Base-by-base conservation (phyloP, 192 early-diverging fungal genomes). In the Podila epicladia region DNA sequence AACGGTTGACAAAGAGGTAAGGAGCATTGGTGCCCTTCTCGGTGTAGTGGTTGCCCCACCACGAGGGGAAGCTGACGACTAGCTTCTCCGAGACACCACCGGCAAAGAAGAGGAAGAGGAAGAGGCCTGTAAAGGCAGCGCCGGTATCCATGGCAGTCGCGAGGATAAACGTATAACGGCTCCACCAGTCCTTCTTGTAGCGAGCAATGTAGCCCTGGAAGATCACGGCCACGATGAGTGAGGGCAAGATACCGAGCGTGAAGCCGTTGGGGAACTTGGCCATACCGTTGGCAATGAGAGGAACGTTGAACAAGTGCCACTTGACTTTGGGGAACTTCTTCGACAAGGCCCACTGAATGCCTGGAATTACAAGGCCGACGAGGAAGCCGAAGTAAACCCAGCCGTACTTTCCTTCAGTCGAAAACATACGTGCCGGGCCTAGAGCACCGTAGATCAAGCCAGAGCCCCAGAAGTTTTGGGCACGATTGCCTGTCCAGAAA, bases 121-220 rank as follows among this genome's bases (percentile, higher is more conserved):
- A 62, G 74, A 85, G 82, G 5, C 70, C 78, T 55, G 82, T 82
- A 32, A 83, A 64, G 19, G 82, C 73, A 12, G 86, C 70, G 20
- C 89, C 91, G 38, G 82, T 72, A 74, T 91, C 92, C 49, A 89
- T 62, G 24, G 88, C 90, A 29, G 89, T 89, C 4, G 84, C 86
- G 12, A 91, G 51, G n/a, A 93, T 77, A 75, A 90, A 93, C 70
- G 90, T 92, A 76, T 92, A 90, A 51, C 85, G 89, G 45, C 37
- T 41, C 20, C 89, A 90, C 88, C 88, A 88, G 3, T 59, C 48
- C 31, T 83, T 70, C 51, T 66, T 55, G 66, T 87, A 78, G 57
- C 83, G 78, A 65, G 82, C 78, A 13, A 89, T 41, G 41, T 58
- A 82, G 58, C 71, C 86, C 74, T 88, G 80, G 60, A 84, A 87